Conservation (phyloP, 75 land plant genomes). For the Cunninghamia lanceolata region DNA sequence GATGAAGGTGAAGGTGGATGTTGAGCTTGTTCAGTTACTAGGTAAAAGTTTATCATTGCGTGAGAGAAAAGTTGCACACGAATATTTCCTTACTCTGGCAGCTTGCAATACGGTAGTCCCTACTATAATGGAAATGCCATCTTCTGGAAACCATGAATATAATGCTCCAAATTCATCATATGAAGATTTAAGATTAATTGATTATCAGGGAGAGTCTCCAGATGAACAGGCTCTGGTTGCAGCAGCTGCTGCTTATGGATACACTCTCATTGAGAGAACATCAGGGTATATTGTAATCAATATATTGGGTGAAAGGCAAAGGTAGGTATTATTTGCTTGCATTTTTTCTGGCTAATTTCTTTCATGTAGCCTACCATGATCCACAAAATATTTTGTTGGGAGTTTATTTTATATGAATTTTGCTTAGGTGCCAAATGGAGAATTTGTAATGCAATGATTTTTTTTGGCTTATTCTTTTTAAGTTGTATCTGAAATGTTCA, state of each 20-base stretch:
- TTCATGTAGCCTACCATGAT: slow-evolving; percentile 7
- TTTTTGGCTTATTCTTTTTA: background rate
- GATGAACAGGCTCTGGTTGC: slow-evolving; percentile 93
- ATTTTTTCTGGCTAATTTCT: background rate
- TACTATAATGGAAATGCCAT: slow-evolving; percentile 34
- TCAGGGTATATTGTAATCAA: slow-evolving; percentile 75
- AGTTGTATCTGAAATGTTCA: background rate
- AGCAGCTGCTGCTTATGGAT: slow-evolving; percentile 89
- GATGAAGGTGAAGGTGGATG: slow-evolving; percentile 49
- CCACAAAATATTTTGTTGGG: slow-evolving; percentile 2
- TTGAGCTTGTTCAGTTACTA: slow-evolving; percentile 39
- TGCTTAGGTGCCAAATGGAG: background rate
- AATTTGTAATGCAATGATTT: background rate
- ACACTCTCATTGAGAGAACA: slow-evolving; percentile 74
- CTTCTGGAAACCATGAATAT: slow-evolving; percentile 24
- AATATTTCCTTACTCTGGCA: slow-evolving; percentile 76
- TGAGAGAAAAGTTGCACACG: slow-evolving; percentile 40
- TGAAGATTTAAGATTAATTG: slow-evolving; percentile 33
- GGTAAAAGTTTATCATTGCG: slow-evolving; percentile 16
- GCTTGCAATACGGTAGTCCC: slow-evolving; percentile 94
- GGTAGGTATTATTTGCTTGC: slow-evolving; percentile 34
- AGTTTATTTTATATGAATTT: background rate
- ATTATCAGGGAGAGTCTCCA: slow-evolving; percentile 92
- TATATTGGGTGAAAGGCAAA: slow-evolving; percentile 62
- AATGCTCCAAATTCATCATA: slow-evolving; percentile 7